phyloP scores from a whole-genome alignment of 1,139 yeast genomes.

The Debaryomyces singareniensis region DNA sequence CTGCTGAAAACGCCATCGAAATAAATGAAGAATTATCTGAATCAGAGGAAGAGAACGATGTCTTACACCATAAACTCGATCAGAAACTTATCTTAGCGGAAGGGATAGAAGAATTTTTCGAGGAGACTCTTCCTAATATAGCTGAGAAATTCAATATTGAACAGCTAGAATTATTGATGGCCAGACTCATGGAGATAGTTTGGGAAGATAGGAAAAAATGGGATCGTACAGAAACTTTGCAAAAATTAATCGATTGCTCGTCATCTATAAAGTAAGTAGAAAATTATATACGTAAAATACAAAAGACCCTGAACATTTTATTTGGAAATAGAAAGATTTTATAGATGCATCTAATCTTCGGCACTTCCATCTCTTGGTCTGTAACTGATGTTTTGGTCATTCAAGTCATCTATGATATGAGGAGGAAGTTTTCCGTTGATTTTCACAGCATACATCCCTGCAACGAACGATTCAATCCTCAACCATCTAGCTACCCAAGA shows the following conservation, averaged over 20 bases:
- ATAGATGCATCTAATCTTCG: conserved; percentile 46
- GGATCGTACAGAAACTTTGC: conserved; percentile 49
- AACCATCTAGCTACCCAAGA: conserved; percentile 99
- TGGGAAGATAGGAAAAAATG: conserved; percentile 67
- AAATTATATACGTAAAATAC: conserved; percentile 1
- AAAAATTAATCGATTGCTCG: conserved; percentile 18
- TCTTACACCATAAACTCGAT: conserved; percentile 4
- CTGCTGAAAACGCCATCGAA: background rate
- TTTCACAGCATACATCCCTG: conserved; percentile 91
- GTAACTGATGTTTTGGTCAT: conserved; percentile 69
- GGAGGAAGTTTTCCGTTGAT: conserved; percentile 90
- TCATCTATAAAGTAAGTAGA: conserved; percentile 1
- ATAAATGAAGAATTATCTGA: background rate
- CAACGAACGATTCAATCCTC: conserved; percentile 80
- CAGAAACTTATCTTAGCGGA: conserved; percentile 16
- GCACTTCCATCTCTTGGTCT: conserved; percentile 97
- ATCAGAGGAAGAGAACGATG: conserved; percentile 1
- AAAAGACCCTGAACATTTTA: conserved; percentile 2
- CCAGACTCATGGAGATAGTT: conserved; percentile 64
- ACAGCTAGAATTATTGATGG: conserved; percentile 64
- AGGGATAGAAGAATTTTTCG: conserved; percentile 13
- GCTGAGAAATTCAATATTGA: conserved; percentile 60
- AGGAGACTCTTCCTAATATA: conserved; percentile 16
- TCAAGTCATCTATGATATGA: conserved; percentile 69
- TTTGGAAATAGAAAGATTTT: background rate